Conservation (phyloP, 1,284 basidiomycete genomes). For the Coniferiporia sulphurascens region DNA sequence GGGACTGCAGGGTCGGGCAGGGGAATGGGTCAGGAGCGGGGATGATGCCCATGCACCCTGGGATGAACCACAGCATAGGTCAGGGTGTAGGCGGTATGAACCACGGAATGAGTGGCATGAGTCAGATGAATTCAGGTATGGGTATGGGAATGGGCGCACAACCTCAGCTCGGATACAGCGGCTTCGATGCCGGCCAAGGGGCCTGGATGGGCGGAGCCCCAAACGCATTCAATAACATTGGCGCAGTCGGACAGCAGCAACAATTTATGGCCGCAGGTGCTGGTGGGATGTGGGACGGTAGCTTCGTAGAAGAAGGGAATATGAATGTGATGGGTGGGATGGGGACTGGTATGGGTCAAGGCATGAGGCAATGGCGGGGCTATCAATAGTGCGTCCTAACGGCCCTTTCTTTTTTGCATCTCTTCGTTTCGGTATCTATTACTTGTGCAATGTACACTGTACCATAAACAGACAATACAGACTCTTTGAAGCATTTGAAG, state of each 20-base stretch:
- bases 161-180: conserved; percentile 1
- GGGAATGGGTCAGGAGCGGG: neutral
- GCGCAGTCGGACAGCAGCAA: conserved; percentile 1
- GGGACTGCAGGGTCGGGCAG: neutral
- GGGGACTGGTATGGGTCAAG: conserved; percentile 8
- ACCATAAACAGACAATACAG: too few relatives aligned
- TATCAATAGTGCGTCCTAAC: neutral
- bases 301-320: neutral
- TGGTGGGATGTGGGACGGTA: conserved; percentile 10
- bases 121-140: conserved; percentile 7
- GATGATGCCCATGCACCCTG: conserved; percentile 4
- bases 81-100: conserved; percentile 1
- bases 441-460: too few relatives aligned
- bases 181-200: conserved; percentile 1
- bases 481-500: too few relatives aligned
- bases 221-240: neutral
- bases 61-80: conserved; percentile 3
- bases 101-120: neutral
- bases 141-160: conserved; percentile 5
- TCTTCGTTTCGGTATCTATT: too few relatives aligned
- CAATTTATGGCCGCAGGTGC: conserved; percentile 2
- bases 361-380: conserved; percentile 14
- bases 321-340: neutral
- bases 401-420: too few relatives aligned
- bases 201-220: conserved; percentile 1